phyloP scores from a whole-genome alignment of 2,329 filamentous ascomycete genomes.

The Ambrosiella beaveri region DNA sequence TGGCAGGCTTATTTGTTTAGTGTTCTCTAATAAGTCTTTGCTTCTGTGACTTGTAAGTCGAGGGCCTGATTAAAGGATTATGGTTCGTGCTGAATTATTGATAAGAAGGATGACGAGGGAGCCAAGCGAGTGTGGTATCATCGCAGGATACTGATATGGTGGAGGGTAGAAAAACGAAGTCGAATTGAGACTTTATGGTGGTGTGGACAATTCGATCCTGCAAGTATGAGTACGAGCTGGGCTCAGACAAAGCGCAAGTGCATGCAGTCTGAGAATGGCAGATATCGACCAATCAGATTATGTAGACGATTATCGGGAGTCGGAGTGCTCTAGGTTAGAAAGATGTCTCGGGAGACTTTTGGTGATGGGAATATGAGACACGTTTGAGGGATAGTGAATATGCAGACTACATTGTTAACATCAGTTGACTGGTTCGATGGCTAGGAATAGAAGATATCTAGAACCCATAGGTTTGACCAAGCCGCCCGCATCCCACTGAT shows the following conservation, averaged over 20 bases:
- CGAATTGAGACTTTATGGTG: neutral
- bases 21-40: too few relatives aligned
- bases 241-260: neutral
- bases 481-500: neutral
- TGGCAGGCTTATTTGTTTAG: too few relatives aligned
- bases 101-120: neutral
- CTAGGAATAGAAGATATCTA: neutral
- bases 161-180: neutral
- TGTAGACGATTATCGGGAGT: neutral
- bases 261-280: neutral
- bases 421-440: neutral
- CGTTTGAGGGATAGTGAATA: neutral
- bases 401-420: neutral
- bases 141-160: neutral
- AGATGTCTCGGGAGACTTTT: neutral
- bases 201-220: constrained; percentile 1
- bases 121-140: neutral
- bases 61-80: neutral
- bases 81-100: neutral
- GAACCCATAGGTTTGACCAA: too few relatives aligned
- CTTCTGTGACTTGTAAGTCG: too few relatives aligned
- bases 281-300: neutral
- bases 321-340: neutral
- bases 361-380: neutral
- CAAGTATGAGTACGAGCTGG: neutral